Evolutionary conservation across 805 yeast genomes (phyloP).

Genomic region (Sporopachydermia lactativora): DNA sequence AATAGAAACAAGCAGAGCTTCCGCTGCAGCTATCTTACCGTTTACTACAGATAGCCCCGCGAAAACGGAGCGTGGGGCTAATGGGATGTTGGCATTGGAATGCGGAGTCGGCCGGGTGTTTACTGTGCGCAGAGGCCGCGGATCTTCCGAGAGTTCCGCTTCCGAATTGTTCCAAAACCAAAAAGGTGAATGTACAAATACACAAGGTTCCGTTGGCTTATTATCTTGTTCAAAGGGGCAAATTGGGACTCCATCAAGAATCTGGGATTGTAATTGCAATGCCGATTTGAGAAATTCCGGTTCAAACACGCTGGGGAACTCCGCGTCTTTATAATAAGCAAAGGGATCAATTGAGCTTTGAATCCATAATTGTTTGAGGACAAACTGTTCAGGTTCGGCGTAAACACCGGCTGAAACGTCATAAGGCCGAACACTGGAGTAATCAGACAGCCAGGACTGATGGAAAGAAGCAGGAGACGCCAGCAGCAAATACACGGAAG

Average conservation of each 20-base stretch:
- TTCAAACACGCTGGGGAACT: constrained; percentile 18
- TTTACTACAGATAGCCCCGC: constrained; percentile 28
- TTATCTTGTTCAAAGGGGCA: not conserved
- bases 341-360: constrained; percentile 15
- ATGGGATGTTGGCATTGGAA: constrained; percentile 13
- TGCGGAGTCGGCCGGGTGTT: constrained; percentile 16
- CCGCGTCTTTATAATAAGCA: constrained; percentile 11
- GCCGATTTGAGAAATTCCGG: constrained; percentile 23
- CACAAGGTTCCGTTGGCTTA: constrained; percentile 6
- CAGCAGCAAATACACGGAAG: constrained; percentile 26
- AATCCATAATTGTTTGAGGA: constrained; percentile 23
- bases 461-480: constrained; percentile 14
- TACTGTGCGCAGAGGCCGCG: constrained; percentile 25
- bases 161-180: constrained; percentile 28
- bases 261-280: constrained; percentile 20
- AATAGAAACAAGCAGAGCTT: constrained; percentile 23
- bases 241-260: constrained; percentile 15
- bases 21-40: constrained; percentile 29
- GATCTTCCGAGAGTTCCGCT: constrained; percentile 18
- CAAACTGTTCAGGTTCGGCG: constrained; percentile 12
- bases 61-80: constrained; percentile 19
- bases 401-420: constrained; percentile 10
- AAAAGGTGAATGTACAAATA: constrained; percentile 26
- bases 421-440: constrained; percentile 7
- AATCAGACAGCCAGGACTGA: constrained; percentile 2